phyloP scores from a whole-genome alignment of 768 basidiomycete genomes.

The Suillus americanus region DNA sequence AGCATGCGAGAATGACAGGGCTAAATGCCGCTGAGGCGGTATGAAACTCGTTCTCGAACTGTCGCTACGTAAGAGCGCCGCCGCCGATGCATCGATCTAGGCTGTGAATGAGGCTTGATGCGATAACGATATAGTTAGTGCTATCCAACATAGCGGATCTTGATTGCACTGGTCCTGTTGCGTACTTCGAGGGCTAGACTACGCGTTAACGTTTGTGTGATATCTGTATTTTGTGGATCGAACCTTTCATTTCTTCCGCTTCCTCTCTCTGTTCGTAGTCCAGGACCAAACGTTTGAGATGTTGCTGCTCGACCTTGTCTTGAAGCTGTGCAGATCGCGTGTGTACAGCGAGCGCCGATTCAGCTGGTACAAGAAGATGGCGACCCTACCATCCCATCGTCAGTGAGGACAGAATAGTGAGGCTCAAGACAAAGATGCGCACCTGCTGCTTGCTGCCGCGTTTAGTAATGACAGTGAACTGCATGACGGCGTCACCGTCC shows the following conservation, averaged over 20 bases:
- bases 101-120: slow-evolving; percentile 12
- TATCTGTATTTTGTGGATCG: background rate
- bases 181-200: slow-evolving; percentile 65
- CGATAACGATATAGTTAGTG: slow-evolving; percentile 11
- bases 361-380: slow-evolving; percentile 86
- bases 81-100: slow-evolving; percentile 17
- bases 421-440: slow-evolving; percentile 21
- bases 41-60: slow-evolving; percentile 4
- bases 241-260: slow-evolving; percentile 79
- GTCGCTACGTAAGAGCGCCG: slow-evolving; percentile 19
- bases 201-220: background rate
- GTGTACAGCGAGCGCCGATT: slow-evolving; percentile 86
- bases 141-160: slow-evolving; percentile 76
- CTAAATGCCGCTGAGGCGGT: background rate
- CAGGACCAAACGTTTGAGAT: slow-evolving; percentile 92
- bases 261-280: slow-evolving; percentile 90
- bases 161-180: slow-evolving; percentile 65
- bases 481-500: slow-evolving; percentile 57
- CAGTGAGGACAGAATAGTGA: slow-evolving; percentile 12
- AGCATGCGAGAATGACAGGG: slow-evolving; percentile 2
- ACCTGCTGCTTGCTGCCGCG: slow-evolving; percentile 93
- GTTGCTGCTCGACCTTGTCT: slow-evolving; percentile 95
- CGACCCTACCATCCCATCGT: slow-evolving; percentile 52
- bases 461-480: slow-evolving; percentile 91
- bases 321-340: slow-evolving; percentile 90